phyloP scores from a whole-genome alignment of 257 asterid species.

The Nicotiana noctiflora region DNA sequence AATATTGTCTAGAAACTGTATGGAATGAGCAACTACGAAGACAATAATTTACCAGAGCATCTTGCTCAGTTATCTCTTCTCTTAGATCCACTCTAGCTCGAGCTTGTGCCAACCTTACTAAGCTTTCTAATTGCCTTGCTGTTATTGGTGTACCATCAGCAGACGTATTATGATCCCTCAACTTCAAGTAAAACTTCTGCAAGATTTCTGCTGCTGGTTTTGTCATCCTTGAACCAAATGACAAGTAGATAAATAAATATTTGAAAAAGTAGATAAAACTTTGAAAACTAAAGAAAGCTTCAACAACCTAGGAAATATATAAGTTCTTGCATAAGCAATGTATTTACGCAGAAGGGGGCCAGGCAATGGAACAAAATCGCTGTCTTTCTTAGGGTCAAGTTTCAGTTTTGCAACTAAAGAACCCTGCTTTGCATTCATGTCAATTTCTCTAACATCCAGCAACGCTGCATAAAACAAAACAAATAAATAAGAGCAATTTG shows the following conservation, averaged over 20 bases:
- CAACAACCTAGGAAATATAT: constrained; percentile 74
- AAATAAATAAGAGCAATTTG: constrained; percentile 15
- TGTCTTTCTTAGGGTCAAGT: constrained; percentile 69
- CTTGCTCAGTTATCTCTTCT: constrained; percentile 78
- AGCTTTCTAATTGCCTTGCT: constrained; percentile 94
- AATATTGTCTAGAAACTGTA: neutral
- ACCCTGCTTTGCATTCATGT: constrained; percentile 36
- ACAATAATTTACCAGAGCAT: constrained; percentile 65
- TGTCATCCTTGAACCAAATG: constrained; percentile 58
- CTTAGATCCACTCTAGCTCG: constrained; percentile 93
- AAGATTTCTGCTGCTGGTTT: constrained; percentile 90
- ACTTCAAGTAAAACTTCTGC: constrained; percentile 78
- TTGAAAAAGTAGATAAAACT: constrained; percentile 11
- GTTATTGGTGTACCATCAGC: constrained; percentile 96
- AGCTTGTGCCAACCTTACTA: constrained; percentile 92
- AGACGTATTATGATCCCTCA: constrained; percentile 71
- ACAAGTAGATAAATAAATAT: constrained; percentile 17
- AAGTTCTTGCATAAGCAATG: constrained; percentile 87
- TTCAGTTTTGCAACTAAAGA: constrained; percentile 73
- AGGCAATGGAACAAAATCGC: constrained; percentile 86
- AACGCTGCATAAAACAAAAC: constrained; percentile 37
- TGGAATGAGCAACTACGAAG: constrained; percentile 1
- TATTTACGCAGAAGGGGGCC: constrained; percentile 90
- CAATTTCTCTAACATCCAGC: constrained; percentile 33
- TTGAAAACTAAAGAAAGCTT: constrained; percentile 11